Evolutionary conservation across 2,329 filamentous ascomycete genomes (phyloP), one percentile per base, ranked within the genome.

Genomic region (Diaporthe vexans): DNA sequence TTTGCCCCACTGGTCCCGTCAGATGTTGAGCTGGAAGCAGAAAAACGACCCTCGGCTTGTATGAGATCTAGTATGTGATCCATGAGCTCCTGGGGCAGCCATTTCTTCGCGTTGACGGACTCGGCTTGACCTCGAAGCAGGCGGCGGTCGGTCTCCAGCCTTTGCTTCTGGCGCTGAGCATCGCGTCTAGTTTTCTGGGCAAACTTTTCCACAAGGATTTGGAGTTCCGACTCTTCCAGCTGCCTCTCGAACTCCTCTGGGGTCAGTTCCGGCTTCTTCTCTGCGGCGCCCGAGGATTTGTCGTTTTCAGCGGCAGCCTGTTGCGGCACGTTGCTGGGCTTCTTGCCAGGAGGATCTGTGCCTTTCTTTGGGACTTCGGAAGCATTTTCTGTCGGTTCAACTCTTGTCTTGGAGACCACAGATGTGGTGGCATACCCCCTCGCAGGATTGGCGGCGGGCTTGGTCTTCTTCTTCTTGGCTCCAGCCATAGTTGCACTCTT

Each of bases 391-490:
- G 81, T 77, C 54, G 80, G 81, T 75, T 96, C 95, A 59, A 90
- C 87, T 81, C 94, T 89, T 11, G 91, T 88, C 79, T 95, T 97
- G 33, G 95, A 97, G 57, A 95, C 94, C 75, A 97, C 90, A 1
- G 96, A 98, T 17, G 94, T 97, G 7, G 97, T 99, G 77, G 96
- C 95, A 85, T 98, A 97, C 24, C 95, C 97, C 83, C 97, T 90
- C 52, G 95, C 95, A 75, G 95, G 94, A 83, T 98, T 98, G 43
- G 93, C 91, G 35, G 91, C 90, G 72, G 94, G 89, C 89, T 98
- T 98, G 88, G 95, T 97, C 86, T 98, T 98, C 86, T 97, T 98
- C 86, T 97, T 98, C 84, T 94, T 94, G 75, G 86, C 84, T 57
- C 87, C 88, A 73, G 93, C 93, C 94, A 96, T 96, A 77, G 76